Base-by-base conservation (phyloP, 108 stramenopile species). In the Nitzschia sp. region DNA sequence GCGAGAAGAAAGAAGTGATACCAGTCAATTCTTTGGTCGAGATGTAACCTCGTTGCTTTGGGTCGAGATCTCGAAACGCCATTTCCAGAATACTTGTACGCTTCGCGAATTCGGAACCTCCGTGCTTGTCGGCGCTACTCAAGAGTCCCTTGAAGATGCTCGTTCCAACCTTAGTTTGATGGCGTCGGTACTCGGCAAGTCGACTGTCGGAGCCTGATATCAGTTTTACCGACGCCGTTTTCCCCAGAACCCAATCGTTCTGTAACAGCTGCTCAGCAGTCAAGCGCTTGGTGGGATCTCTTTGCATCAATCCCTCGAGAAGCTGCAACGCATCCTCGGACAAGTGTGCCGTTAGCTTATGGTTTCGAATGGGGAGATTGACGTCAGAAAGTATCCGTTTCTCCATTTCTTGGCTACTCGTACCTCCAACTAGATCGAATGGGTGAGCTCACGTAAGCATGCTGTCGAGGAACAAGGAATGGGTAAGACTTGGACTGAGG, bases 391-490 rank as follows among this genome's bases (percentile, higher is more conserved):
- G 19, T n/a, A 89, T 85, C 11, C 11, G 23, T n/a, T 74, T 70
- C 54, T 84, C 83, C 32, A 88, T 81, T 57, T 88, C 83, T 47
- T 77, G 68, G 29, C 87, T 86, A 15, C 79, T 71, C 11, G 74
- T 54, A 34, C 59, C 66, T 30, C 87, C 88, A 13, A 71, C 48
- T 1, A 83, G 36, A 64, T 91, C 92, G 63, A 82, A 94, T 1
- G 92, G 92, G 64, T 94, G 92, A 4, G 75, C 53, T 11, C 89
- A 87, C 1, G 81, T 81, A 2, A 94, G 70, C 88, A 94, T 88
- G 38, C 90, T 91, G 2, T 27, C 29, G n/a, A 59, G 34, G 9
- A 42, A 42, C 38, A 1, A 58, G 19, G 51, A 6, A 58, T 58
- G 4, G 18, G 56, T 28, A 58, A 32, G 11, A 32, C 1, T 8